Evolutionary conservation across 2,329 filamentous ascomycete genomes (phyloP), one percentile per base, ranked within the genome.

Genomic region (Talaromyces amestolkiae): DNA sequence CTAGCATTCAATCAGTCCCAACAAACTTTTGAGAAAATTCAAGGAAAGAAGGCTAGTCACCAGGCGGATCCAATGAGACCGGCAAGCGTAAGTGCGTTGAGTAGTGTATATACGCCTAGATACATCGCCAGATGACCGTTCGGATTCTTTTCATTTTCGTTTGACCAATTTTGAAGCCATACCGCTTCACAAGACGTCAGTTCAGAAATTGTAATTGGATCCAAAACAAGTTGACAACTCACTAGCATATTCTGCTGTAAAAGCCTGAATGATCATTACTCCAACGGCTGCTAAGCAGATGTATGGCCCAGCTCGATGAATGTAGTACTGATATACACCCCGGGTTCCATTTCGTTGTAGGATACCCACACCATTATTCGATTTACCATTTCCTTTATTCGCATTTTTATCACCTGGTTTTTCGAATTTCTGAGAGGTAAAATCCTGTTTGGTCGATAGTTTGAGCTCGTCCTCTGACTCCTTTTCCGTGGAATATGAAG

Each of bases 121-220:
- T 69, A 69, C 64, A 68, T 67, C 1, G 35, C 58, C 37, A 67
- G 39, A 4, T 61, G 39, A 33, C 59, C 49, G 17, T 69, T 68
- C 13, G 68, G 58, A n/a, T 69, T 53, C 53, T 64, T 53, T 67
- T 68, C 58, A 60, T 68, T 68, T 53, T 43, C 61, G 4, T 58
- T 53, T 4, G 58, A 51, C 67, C 67, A 68, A 37, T 43, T 54
- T 61, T 66, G 60, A 27, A 68, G 61, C 67, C 67, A 68, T 53
- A 68, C n/a, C 22, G 58, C 67, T 68, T 37, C 5, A 58, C 47
- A 19, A 19, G 27, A 62, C n/a, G 54, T 58, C 15, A 60, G 63
- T 37, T 37, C 19, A 8, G 17, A 22, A 51, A 54, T 17, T n/a
- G 6, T 13, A 64, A 3, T 6, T 33, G 15, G 49, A n/a, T 43